phyloP scores from a whole-genome alignment of 106 monocot genomes.

The Triglochin maritima region DNA sequence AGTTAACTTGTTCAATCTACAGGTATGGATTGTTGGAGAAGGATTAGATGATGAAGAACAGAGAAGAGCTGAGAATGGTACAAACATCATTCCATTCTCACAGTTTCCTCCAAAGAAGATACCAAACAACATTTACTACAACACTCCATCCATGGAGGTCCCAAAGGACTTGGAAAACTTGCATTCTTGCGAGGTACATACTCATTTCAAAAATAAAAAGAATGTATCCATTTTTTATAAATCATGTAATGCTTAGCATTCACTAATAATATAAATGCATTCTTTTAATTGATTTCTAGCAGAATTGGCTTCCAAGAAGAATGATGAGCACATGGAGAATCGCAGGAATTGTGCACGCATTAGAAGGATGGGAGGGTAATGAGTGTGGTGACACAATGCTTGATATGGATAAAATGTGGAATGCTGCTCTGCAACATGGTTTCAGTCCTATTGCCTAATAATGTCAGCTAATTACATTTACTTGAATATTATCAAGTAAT shows the following conservation, averaged over 20 bases:
- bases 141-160: conserved; percentile 47
- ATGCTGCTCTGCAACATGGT: conserved; percentile 48
- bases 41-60: conserved; percentile 37
- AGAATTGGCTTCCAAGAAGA: conserved; percentile 92
- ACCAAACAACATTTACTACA: conserved; percentile 41
- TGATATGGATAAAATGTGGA: conserved; percentile 40
- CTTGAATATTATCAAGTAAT: too few species aligned
- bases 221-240: neutral
- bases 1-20: neutral
- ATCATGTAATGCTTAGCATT: neutral
- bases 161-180: conserved; percentile 60
- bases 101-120: conserved; percentile 39
- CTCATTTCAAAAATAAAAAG: neutral
- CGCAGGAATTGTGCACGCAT: conserved; percentile 68
- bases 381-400: conserved; percentile 39
- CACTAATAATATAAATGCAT: neutral
- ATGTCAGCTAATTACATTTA: too few species aligned
- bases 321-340: conserved; percentile 80
- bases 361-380: conserved; percentile 47
- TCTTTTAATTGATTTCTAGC: neutral
- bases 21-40: conserved; percentile 63
- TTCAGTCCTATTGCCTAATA: conserved; percentile 28
- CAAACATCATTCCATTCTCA: conserved; percentile 53
- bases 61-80: conserved; percentile 22
- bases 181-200: conserved; percentile 68